phyloP scores from a whole-genome alignment of 2,329 filamentous ascomycete genomes.

The Talaromyces sp. region DNA sequence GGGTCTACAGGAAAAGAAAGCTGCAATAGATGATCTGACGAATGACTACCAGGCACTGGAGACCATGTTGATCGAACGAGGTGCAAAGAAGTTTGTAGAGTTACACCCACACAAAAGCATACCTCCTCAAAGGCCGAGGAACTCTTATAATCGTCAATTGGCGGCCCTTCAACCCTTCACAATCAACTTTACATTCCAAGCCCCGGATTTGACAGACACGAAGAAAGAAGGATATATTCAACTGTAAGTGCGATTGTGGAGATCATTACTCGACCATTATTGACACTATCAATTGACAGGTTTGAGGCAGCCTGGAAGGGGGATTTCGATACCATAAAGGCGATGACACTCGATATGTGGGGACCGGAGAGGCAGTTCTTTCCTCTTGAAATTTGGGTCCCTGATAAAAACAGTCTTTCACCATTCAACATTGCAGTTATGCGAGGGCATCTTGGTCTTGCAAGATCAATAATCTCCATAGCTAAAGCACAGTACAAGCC shows the following conservation, averaged over 20 bases:
- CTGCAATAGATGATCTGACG: slow-evolving; percentile 48
- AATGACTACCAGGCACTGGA: slow-evolving; percentile 52
- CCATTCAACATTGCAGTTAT: slow-evolving; percentile 66
- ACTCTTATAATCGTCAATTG: not conserved
- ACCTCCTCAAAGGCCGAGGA: not conserved
- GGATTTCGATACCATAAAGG: slow-evolving; percentile 56
- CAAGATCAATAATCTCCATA: slow-evolving; percentile 64
- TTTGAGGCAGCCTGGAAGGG: slow-evolving; percentile 65
- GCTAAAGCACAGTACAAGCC: slow-evolving; percentile 61
- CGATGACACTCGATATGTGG: slow-evolving; percentile 25
- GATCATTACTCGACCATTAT: not conserved
- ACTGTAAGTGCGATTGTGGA: slow-evolving; percentile 45
- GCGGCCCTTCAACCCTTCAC: slow-evolving; percentile 36
- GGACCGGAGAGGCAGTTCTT: slow-evolving; percentile 45
- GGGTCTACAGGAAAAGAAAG: slow-evolving; percentile 48
- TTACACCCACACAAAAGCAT: slow-evolving; percentile 49
- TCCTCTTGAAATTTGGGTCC: slow-evolving; percentile 59
- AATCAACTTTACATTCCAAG: slow-evolving; percentile 47
- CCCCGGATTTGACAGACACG: slow-evolving; percentile 46
- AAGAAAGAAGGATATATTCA: slow-evolving; percentile 56
- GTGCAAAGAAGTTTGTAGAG: slow-evolving; percentile 62
- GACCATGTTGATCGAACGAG: slow-evolving; percentile 47
- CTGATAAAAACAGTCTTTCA: slow-evolving; percentile 46
- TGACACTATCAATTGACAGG: slow-evolving; percentile 23
- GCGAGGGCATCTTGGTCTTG: slow-evolving; percentile 58